These are phyloP conservation scores for Punctularia strigosozonata DNA, from an alignment of 768 basidiomycete species.

Conservation along the genomic window DNA sequence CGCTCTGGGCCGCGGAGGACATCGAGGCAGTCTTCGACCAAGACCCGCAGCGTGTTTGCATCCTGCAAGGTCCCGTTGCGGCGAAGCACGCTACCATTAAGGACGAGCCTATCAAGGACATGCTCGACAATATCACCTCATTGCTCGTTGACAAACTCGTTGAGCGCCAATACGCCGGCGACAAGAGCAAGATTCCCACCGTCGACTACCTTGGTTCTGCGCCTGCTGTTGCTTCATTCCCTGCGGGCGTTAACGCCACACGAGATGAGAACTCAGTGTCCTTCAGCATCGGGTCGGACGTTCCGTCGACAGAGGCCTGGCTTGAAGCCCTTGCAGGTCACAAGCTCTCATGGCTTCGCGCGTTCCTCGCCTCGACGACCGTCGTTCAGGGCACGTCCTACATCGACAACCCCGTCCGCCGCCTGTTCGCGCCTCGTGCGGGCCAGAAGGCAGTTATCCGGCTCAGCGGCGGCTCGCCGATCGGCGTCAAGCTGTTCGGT, in stretches of 20 bases:
- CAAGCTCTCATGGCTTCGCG: constrained; percentile 77
- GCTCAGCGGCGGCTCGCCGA: constrained; percentile 31
- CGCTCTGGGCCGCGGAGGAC: constrained; percentile 95
- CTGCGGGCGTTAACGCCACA: constrained; percentile 30
- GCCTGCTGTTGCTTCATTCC: constrained; percentile 15
- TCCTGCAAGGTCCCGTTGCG: constrained; percentile 94
- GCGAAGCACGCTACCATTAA: constrained; percentile 78
- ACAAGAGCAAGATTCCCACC: constrained; percentile 61
- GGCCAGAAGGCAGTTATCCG: constrained; percentile 69
- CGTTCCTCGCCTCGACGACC: constrained; percentile 68
- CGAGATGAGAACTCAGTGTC: constrained; percentile 31
- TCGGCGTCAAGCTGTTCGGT: constrained; percentile 60
- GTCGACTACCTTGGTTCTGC: constrained; percentile 74
- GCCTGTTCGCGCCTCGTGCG: constrained; percentile 71
- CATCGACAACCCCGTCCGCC: constrained; percentile 80
- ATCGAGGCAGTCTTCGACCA: constrained; percentile 98
- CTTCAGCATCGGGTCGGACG: constrained; percentile 34
- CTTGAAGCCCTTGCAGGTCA: constrained; percentile 74
- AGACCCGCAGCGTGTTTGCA: constrained; percentile 96
- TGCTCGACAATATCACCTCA: constrained; percentile 80
- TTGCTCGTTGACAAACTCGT: constrained; percentile 71
- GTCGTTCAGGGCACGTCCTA: constrained; percentile 82
- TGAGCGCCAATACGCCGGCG: constrained; percentile 65
- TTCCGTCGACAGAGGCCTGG: constrained; percentile 66
- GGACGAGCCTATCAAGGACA: constrained; percentile 88